Conservation (phyloP, 805 yeast species). For the Clavispora phyllophila region DNA sequence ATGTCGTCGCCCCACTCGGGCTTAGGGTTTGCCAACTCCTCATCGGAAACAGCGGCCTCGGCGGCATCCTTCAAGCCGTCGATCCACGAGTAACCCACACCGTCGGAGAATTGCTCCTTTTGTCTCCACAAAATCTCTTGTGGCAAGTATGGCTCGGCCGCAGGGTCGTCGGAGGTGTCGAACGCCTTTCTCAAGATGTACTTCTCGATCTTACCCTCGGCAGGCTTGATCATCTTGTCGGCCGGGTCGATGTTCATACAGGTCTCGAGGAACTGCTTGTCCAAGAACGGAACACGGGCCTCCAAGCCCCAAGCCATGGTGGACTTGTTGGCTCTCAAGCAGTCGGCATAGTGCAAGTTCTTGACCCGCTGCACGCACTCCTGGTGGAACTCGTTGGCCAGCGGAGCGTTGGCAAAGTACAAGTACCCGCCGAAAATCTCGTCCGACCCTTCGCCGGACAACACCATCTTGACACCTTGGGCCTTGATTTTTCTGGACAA, state of each 20-base stretch:
- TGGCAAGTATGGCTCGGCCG: constrained; percentile 82
- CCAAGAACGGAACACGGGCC: constrained; percentile 99
- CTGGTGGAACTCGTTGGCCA: constrained; percentile 85
- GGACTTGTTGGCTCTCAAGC: constrained; percentile 97
- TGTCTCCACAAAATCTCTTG: constrained; percentile 98
- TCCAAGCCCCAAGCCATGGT: constrained; percentile 99
- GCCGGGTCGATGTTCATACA: constrained; percentile 93
- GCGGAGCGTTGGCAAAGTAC: constrained; percentile 95
- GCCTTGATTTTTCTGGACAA: constrained; percentile 96
- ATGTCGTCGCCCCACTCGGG: constrained; percentile 94
- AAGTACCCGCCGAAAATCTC: constrained; percentile 98
- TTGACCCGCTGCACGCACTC: constrained; percentile 96
- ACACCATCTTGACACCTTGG: constrained; percentile 98
- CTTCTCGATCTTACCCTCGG: constrained; percentile 83
- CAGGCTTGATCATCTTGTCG: constrained; percentile 76
- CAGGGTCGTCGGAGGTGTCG: constrained; percentile 83
- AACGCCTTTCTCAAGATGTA: constrained; percentile 96
- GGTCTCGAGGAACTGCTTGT: constrained; percentile 83
- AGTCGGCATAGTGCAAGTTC: constrained; percentile 95
- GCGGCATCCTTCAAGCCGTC: constrained; percentile 97
- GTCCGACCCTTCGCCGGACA: constrained; percentile 98
- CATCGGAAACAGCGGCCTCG: constrained; percentile 80
- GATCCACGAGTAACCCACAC: constrained; percentile 99
- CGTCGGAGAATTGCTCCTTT: constrained; percentile 99
- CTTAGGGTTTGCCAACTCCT: constrained; percentile 84